Evolutionary conservation across 176 grass and related monocot genomes (phyloP).

Genomic region (Secale cereale): DNA sequence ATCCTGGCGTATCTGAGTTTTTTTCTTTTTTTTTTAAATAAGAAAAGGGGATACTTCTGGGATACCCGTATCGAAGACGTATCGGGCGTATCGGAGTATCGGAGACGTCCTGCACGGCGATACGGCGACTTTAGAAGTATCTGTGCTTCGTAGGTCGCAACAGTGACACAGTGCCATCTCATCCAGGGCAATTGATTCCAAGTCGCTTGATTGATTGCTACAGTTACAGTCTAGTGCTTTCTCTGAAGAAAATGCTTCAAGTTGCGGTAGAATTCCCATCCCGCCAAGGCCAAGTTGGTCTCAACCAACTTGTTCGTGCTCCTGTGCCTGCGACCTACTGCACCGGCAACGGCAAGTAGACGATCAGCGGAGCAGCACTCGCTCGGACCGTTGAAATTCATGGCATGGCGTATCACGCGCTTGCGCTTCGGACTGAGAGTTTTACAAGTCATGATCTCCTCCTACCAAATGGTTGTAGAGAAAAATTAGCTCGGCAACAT

Average conservation of each 20-base stretch:
- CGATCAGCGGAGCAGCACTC: conserved; percentile 2
- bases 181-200: background rate
- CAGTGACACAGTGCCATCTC: conserved; percentile 1
- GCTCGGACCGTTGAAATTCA: background rate
- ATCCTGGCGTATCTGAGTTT: no score
- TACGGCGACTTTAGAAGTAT: no score
- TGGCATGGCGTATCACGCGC: background rate
- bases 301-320: background rate
- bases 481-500: no score
- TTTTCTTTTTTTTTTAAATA: no score
- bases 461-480: conserved; percentile 1
- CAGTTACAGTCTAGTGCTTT: background rate
- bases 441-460: conserved; percentile 24
- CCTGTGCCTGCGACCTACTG: background rate
- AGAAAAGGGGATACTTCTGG: no score
- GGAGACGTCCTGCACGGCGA: no score
- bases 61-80: no score
- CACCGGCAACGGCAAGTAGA: background rate
- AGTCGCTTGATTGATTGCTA: background rate
- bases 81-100: no score
- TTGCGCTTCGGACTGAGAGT: background rate
- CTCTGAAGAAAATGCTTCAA: background rate
- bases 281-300: background rate
- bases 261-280: background rate
- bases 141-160: no score